phyloP scores from a whole-genome alignment of 2,329 filamentous ascomycete species.

The Fulvia fulva region DNA sequence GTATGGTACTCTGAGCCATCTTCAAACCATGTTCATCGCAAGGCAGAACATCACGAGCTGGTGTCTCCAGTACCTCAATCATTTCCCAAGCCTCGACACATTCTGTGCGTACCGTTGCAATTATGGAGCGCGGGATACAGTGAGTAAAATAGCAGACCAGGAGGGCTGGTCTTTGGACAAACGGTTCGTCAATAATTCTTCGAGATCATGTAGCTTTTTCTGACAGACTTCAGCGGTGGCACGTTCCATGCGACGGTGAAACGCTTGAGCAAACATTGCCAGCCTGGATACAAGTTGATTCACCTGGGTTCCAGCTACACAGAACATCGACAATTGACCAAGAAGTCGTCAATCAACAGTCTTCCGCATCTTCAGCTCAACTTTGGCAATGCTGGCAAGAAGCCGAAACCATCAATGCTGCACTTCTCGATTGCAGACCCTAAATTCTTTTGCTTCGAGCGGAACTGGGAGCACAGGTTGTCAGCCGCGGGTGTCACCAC shows the following conservation, averaged over 20 bases:
- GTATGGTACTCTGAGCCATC: conserved; percentile 14
- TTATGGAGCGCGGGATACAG: neutral
- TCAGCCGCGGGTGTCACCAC: neutral
- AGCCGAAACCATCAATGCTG: neutral
- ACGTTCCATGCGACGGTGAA: neutral
- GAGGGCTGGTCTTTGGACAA: conserved; percentile 2
- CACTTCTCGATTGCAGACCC: neutral
- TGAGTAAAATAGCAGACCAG: neutral
- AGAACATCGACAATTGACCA: neutral
- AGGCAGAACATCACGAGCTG: conserved; percentile 9
- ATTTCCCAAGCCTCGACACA: conserved; percentile 17
- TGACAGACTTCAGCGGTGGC: neutral
- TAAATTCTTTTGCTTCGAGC: conserved; percentile 5
- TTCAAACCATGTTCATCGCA: conserved; percentile 19
- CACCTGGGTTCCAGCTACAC: neutral
- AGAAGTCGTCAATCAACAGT: neutral
- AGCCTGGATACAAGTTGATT: neutral
- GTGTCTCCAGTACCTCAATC: conserved; percentile 15
- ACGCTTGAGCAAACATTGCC: too few relatives aligned
- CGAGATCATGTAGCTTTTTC: neutral
- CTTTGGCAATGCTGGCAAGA: neutral
- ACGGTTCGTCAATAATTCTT: neutral
- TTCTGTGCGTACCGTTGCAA: conserved; percentile 12
- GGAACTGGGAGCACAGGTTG: neutral
- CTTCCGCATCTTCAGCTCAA: neutral